A percentile compares a stretch with the other conserved stretches of the same genome.
phyloP scores from a whole-genome alignment of 2,329 filamentous ascomycete genomes.

The Claviceps pazoutovae region DNA sequence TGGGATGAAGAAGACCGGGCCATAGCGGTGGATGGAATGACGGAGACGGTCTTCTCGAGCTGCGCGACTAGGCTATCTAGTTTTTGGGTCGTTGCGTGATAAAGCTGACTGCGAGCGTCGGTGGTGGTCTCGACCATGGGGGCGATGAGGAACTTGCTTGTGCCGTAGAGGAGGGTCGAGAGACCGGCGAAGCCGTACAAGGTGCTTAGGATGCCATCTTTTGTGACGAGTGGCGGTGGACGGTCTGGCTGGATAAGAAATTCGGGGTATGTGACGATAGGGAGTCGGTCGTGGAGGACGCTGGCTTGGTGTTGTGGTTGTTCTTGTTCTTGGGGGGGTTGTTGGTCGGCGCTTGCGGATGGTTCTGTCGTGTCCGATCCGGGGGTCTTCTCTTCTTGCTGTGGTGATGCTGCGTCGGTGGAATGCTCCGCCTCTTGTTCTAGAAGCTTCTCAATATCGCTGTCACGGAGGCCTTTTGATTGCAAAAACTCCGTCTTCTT shows the following conservation, averaged over 20 bases:
- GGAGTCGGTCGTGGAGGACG: slow-evolving; percentile 31
- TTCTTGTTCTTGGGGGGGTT: slow-evolving; percentile 11
- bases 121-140: slow-evolving; percentile 44
- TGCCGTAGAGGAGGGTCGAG: slow-evolving; percentile 54
- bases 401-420: slow-evolving; percentile 2
- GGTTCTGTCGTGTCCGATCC: background rate
- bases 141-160: slow-evolving; percentile 52
- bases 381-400: background rate
- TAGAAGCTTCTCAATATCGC: slow-evolving; percentile 57
- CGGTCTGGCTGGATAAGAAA: slow-evolving; percentile 45
- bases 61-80: slow-evolving; percentile 32
- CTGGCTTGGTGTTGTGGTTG: background rate
- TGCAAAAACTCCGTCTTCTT: slow-evolving; percentile 66
- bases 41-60: slow-evolving; percentile 45
- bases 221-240: slow-evolving; percentile 49
- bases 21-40: slow-evolving; percentile 30
- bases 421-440: slow-evolving; percentile 14
- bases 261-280: slow-evolving; percentile 57
- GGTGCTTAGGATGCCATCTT: slow-evolving; percentile 41
- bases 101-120: slow-evolving; percentile 38
- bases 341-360: slow-evolving; percentile 7
- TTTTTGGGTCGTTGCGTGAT: slow-evolving; percentile 30
- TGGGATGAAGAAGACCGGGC: slow-evolving; percentile 5
- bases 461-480: slow-evolving; percentile 55
- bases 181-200: slow-evolving; percentile 43